A percentile compares a stretch with the other conserved stretches of the same genome.
Evolutionary conservation across 192 early-diverging fungal species (phyloP).

Genomic region (Geosiphon pyriformis): DNA sequence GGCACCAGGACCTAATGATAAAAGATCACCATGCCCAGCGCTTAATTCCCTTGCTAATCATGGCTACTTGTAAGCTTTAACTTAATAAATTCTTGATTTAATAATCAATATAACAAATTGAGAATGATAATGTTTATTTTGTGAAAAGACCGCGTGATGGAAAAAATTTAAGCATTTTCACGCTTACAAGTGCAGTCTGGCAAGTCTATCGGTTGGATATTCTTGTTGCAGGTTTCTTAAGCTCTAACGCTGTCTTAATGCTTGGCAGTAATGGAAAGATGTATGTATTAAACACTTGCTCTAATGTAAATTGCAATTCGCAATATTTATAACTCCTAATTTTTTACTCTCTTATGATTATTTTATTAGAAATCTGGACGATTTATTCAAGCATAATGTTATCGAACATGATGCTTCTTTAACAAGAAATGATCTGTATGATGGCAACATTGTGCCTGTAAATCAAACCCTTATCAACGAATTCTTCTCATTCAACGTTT

Average conservation of each 20-base stretch:
- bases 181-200: too few relatives aligned
- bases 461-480: conserved; percentile 1
- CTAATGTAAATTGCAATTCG: too few relatives aligned
- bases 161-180: conserved; percentile 13
- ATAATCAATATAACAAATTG: neutral
- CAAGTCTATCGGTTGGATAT: too few relatives aligned
- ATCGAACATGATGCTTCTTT: conserved; percentile 23
- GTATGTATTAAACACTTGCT: neutral
- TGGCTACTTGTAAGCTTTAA: conserved; percentile 16
- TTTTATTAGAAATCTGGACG: neutral
- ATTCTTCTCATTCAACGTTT: neutral
- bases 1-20: conserved; percentile 6
- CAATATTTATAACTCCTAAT: too few relatives aligned
- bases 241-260: neutral
- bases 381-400: neutral
- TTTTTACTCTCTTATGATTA: too few relatives aligned
- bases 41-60: conserved; percentile 14
- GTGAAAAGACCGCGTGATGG: conserved; percentile 5
- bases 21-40: conserved; percentile 13
- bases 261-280: neutral
- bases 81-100: neutral
- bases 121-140: neutral
- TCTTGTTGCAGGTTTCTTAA: too few relatives aligned
- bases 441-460: neutral
- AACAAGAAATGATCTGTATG: neutral